Evolutionary conservation across 169 alveolate species (phyloP).

Genomic region (Cryptosporidium andersoni): DNA sequence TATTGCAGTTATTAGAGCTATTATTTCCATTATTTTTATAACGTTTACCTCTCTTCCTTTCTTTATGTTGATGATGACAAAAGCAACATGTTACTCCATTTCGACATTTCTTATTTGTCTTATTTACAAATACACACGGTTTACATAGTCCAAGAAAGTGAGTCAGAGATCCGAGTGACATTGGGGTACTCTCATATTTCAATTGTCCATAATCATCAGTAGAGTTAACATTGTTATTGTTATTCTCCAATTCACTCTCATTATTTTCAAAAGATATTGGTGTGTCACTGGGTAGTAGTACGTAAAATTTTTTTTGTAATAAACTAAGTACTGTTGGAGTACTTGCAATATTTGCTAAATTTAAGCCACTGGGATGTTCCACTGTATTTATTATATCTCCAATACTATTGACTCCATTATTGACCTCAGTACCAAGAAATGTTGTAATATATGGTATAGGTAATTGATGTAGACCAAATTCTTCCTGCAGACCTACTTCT

Average conservation of each 20-base stretch:
- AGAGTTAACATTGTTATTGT: neutral
- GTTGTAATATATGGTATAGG: constrained; percentile 19
- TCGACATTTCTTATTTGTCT: constrained; percentile 77
- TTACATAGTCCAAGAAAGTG: constrained; percentile 79
- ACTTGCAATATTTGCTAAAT: constrained; percentile 65
- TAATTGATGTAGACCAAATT: constrained; percentile 10
- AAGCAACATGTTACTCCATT: constrained; percentile 77
- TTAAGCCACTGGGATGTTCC: constrained; percentile 61
- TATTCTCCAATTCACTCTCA: neutral
- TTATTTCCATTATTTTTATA: neutral
- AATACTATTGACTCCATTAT: constrained; percentile 5
- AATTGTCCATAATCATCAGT: constrained; percentile 4
- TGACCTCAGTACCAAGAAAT: constrained; percentile 14
- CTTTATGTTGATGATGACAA: constrained; percentile 79
- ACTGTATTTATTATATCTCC: constrained; percentile 30
- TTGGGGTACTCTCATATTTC: neutral
- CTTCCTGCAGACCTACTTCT: constrained; percentile 6
- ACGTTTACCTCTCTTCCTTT: constrained; percentile 59
- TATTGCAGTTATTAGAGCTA: neutral
- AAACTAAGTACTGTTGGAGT: constrained; percentile 56
- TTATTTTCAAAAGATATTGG: constrained; percentile 3
- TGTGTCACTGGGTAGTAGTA: constrained; percentile 40
- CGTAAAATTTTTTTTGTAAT: constrained; percentile 36
- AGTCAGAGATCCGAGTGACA: constrained; percentile 75
- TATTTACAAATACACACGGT: constrained; percentile 82